Evolutionary conservation across 225 moss, liverwort and hornwort species (phyloP).

Genomic region (Pseudoscleropodium purum): DNA sequence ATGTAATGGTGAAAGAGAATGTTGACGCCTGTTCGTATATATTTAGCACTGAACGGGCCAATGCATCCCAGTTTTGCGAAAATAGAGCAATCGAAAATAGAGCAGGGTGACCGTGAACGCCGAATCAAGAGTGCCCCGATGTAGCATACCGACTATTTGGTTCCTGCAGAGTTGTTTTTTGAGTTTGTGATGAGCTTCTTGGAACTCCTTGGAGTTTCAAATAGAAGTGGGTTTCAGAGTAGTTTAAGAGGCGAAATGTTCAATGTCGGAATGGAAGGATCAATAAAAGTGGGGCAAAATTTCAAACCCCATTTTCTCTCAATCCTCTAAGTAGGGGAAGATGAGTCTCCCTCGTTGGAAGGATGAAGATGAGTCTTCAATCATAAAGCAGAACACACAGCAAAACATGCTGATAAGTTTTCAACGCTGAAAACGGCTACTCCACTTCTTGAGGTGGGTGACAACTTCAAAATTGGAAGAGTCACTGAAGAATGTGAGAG

Average conservation of each 20-base stretch:
- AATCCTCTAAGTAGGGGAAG: background rate
- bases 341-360: background rate
- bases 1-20: background rate
- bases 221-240: background rate
- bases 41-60: background rate
- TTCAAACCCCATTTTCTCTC: background rate
- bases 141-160: background rate
- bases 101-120: constrained; percentile 18
- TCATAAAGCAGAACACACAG: background rate
- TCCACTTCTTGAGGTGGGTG: background rate
- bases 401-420: background rate
- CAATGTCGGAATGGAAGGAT: background rate
- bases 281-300: background rate
- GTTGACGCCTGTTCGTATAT: background rate
- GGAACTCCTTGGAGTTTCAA: background rate
- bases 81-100: constrained; percentile 34
- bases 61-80: background rate
- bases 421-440: background rate
- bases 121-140: constrained; percentile 25
- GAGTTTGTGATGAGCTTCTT: background rate
- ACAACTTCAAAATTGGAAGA: background rate
- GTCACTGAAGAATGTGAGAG: background rate
- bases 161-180: background rate
- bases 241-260: background rate
- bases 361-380: no score